Percentiles rank a stretch among this genome's conserved stretches.
Evolutionary conservation across 306 rosid species (phyloP).

Genomic region (Castanea sativa): DNA sequence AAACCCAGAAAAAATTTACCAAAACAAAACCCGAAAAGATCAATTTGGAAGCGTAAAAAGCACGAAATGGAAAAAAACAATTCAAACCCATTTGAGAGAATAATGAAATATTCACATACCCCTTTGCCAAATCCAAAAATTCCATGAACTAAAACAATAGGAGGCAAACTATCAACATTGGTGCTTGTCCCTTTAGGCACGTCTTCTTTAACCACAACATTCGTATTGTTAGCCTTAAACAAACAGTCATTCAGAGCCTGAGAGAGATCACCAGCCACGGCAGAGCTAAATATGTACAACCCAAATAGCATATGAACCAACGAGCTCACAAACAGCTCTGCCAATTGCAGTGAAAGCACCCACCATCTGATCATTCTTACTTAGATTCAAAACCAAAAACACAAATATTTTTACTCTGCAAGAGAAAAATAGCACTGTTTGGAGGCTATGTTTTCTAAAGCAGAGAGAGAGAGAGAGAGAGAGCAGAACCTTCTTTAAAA

Average conservation of each 20-base stretch:
- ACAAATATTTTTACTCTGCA: too few species aligned
- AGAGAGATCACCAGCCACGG: slow-evolving; percentile 85
- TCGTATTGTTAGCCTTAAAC: slow-evolving; percentile 26
- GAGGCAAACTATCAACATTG: slow-evolving; percentile 52
- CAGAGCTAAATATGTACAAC: slow-evolving; percentile 83
- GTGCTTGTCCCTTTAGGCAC: background rate
- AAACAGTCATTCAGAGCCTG: slow-evolving; percentile 43
- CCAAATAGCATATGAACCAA: slow-evolving; percentile 79
- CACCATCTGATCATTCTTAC: slow-evolving; percentile 61
- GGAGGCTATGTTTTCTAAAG: background rate
- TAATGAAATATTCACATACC: slow-evolving; percentile 22
- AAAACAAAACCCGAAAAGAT: background rate
- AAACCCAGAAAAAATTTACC: background rate
- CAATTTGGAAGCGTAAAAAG: background rate
- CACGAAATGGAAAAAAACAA: background rate
- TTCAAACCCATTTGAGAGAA: background rate
- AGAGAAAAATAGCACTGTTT: background rate
- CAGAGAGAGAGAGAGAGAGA: background rate
- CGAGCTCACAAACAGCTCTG: slow-evolving; percentile 68
- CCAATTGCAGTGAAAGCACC: slow-evolving; percentile 48
- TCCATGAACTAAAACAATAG: slow-evolving; percentile 92
- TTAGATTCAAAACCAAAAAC: too few species aligned
- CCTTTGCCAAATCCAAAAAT: slow-evolving; percentile 99
- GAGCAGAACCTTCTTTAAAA: background rate
- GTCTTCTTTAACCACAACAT: slow-evolving; percentile 24